Percentiles rank a stretch among this genome's conserved stretches.
Conservation (phyloP, 2,329 filamentous ascomycete species). For the Elsinoe australis region DNA sequence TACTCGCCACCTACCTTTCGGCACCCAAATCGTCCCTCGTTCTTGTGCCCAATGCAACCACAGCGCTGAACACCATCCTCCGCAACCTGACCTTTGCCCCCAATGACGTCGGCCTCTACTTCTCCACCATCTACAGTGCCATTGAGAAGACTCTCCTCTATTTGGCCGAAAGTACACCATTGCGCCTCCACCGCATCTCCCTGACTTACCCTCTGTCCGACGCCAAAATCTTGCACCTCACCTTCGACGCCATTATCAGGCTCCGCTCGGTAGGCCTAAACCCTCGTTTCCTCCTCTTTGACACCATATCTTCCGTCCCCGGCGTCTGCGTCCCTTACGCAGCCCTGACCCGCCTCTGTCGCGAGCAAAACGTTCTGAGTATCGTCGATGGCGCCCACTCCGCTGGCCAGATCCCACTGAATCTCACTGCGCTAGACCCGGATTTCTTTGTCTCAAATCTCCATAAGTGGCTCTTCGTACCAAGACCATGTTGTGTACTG, state of each 20-base stretch:
- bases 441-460: slow-evolving; percentile 89
- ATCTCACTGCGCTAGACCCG: slow-evolving; percentile 59
- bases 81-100: slow-evolving; percentile 60
- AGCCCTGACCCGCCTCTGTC: slow-evolving; percentile 55
- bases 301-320: slow-evolving; percentile 70
- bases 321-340: slow-evolving; percentile 76
- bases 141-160: slow-evolving; percentile 68
- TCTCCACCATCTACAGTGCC: slow-evolving; percentile 69
- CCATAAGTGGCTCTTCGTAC: slow-evolving; percentile 83
- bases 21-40: slow-evolving; percentile 61
- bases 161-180: slow-evolving; percentile 57
- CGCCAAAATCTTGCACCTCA: slow-evolving; percentile 53
- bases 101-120: slow-evolving; percentile 71
- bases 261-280: slow-evolving; percentile 52
- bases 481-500: slow-evolving; percentile 71
- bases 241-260: slow-evolving; percentile 51
- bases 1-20: slow-evolving; percentile 59
- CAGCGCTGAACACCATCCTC: slow-evolving; percentile 70
- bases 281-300: slow-evolving; percentile 66
- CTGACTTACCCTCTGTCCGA: slow-evolving; percentile 65
- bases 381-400: slow-evolving; percentile 80
- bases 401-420: slow-evolving; percentile 59
- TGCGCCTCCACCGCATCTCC: slow-evolving; percentile 47
- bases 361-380: slow-evolving; percentile 59
- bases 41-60: slow-evolving; percentile 74